phyloP scores from a whole-genome alignment of 306 rosid genomes.

The Trichosanthes cucumerina region DNA sequence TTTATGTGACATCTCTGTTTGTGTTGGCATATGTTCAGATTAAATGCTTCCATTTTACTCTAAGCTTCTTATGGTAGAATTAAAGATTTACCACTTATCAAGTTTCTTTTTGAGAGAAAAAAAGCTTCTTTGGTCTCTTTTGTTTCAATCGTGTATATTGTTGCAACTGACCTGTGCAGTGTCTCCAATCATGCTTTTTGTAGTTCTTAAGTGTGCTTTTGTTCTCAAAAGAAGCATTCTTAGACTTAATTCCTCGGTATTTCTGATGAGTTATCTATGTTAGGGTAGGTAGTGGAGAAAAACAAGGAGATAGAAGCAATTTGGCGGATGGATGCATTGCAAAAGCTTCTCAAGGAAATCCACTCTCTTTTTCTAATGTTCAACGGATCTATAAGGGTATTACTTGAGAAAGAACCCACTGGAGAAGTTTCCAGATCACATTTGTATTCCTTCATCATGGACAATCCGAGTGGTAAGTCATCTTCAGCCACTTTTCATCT shows the following conservation, averaged over 20 bases:
- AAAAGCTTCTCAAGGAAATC: constrained; percentile 74
- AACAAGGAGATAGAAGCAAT: constrained; percentile 63
- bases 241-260: background rate
- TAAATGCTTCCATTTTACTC: background rate
- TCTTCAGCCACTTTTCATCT: constrained; percentile 14
- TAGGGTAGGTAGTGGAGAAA: constrained; percentile 78
- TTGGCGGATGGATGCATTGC: constrained; percentile 73
- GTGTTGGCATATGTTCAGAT: background rate
- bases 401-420: constrained; percentile 79
- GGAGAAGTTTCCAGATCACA: constrained; percentile 64
- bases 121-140: background rate
- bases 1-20: background rate
- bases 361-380: constrained; percentile 84
- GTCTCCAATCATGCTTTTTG: background rate
- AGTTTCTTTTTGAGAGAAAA: background rate
- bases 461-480: constrained; percentile 79
- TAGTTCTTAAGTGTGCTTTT: background rate
- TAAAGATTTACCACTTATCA: background rate
- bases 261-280: constrained; percentile 2
- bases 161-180: background rate
- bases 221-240: background rate
- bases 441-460: constrained; percentile 80
- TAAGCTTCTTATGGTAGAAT: background rate
- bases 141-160: background rate
- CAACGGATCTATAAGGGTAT: constrained; percentile 70